A percentile compares a stretch with the other conserved stretches of the same genome.
Conservation (phyloP, 2,329 filamentous ascomycete species). For the Clonostachys rhizophaga region DNA sequence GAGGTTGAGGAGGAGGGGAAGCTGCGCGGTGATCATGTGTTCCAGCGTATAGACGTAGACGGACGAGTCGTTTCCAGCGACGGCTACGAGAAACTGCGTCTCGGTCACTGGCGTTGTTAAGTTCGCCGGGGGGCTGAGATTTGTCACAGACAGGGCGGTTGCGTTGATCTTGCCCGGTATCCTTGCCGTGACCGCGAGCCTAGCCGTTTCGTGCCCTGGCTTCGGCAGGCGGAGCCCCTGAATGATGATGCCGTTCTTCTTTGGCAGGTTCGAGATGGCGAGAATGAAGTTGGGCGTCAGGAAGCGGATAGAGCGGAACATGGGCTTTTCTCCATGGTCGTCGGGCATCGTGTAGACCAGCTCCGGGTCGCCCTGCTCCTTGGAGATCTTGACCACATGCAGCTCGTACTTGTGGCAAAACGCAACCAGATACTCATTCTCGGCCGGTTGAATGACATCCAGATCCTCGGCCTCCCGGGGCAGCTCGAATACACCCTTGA, state of each 20-base stretch:
- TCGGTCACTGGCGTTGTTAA: slow-evolving; percentile 49
- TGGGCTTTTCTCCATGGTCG: slow-evolving; percentile 39
- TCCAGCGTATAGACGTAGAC: slow-evolving; percentile 76
- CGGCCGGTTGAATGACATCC: slow-evolving; percentile 59
- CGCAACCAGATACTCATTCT: slow-evolving; percentile 63
- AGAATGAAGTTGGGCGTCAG: slow-evolving; percentile 53
- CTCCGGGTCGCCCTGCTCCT: slow-evolving; percentile 39
- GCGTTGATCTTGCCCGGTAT: slow-evolving; percentile 68
- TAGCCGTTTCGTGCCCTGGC: slow-evolving; percentile 28
- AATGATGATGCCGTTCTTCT: slow-evolving; percentile 50
- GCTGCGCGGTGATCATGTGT: slow-evolving; percentile 42
- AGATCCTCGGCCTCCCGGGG: slow-evolving; percentile 61
- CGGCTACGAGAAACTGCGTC: slow-evolving; percentile 74
- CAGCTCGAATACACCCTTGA: slow-evolving; percentile 44
- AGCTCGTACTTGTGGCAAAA: slow-evolving; percentile 78
- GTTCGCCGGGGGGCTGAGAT: slow-evolving; percentile 53
- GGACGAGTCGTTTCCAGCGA: slow-evolving; percentile 75
- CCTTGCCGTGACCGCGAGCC: slow-evolving; percentile 45
- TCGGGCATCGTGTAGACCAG: slow-evolving; percentile 52
- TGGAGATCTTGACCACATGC: slow-evolving; percentile 57
- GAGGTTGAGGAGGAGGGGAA: slow-evolving; percentile 47
- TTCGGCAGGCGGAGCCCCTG: slow-evolving; percentile 50
- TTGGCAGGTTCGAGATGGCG: slow-evolving; percentile 54
- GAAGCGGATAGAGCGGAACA: slow-evolving; percentile 55
- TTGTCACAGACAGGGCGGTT: slow-evolving; percentile 72